Evolutionary conservation across 495 filamentous ascomycete genomes (phyloP).

Genomic region (Apodospora peruviana): DNA sequence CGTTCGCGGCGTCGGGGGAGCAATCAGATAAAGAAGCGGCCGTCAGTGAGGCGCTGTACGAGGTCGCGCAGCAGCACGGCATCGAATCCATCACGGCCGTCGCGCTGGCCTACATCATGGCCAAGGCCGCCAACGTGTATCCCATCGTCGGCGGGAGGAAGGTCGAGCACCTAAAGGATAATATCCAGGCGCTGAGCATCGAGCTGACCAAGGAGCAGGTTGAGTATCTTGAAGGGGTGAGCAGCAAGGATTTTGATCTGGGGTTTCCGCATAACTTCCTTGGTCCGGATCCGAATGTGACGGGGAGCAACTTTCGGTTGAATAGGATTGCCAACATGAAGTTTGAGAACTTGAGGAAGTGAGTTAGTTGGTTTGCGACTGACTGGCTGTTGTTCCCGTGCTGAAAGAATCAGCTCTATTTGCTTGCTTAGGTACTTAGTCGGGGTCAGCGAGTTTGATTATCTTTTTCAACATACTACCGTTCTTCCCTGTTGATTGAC

Average conservation of each 20-base stretch:
- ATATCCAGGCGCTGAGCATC: conserved; percentile 54
- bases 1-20: conserved; percentile 24
- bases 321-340: conserved; percentile 1
- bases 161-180: conserved; percentile 56
- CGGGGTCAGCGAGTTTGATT: too few species aligned
- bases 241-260: conserved; percentile 41
- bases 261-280: conserved; percentile 49
- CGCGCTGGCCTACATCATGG: conserved; percentile 49
- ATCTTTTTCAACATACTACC: too few species aligned
- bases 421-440: too few species aligned
- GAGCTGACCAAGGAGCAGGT: conserved; percentile 51
- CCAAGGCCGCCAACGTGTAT: conserved; percentile 45
- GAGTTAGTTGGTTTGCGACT: too few species aligned
- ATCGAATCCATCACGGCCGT: conserved; percentile 31
- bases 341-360: neutral
- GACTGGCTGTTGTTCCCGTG: too few species aligned
- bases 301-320: conserved; percentile 8
- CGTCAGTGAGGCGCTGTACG: conserved; percentile 41
- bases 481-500: too few species aligned
- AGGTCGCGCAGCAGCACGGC: conserved; percentile 44
- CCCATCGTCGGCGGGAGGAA: conserved; percentile 52
- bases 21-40: conserved; percentile 34
- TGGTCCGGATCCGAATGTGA: conserved; percentile 27
- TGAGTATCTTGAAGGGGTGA: conserved; percentile 46
- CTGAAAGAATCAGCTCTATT: too few species aligned